Percentiles rank a stretch among this genome's conserved stretches.
Evolutionary conservation across 371 early-diverging fungal species (phyloP).

Genomic region (Rhizopus stolonifer): DNA sequence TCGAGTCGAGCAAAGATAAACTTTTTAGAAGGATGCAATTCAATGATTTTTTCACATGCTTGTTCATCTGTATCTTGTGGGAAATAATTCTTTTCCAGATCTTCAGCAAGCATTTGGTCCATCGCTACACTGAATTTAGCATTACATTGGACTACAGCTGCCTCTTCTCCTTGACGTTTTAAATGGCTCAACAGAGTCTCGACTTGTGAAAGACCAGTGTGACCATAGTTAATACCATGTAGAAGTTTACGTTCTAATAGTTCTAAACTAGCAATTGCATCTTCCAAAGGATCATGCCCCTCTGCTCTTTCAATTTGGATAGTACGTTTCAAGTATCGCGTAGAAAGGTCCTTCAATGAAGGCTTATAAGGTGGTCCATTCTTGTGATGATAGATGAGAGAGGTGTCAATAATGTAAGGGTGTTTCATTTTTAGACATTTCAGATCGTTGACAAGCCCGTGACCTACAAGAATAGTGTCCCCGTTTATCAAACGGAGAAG

Average conservation of each 20-base stretch:
- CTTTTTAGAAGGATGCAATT: slow-evolving; percentile 14
- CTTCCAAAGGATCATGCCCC: slow-evolving; percentile 74
- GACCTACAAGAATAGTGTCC: slow-evolving; percentile 70
- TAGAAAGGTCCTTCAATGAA: slow-evolving; percentile 54
- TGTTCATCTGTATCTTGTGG: slow-evolving; percentile 15
- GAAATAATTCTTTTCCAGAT: slow-evolving; percentile 13
- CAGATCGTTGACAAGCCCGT: slow-evolving; percentile 76
- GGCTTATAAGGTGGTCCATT: slow-evolving; percentile 57
- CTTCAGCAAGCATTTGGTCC: slow-evolving; percentile 9
- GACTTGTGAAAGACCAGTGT: slow-evolving; percentile 15
- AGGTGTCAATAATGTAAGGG: slow-evolving; percentile 70
- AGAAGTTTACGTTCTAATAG: slow-evolving; percentile 53
- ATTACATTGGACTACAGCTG: slow-evolving; percentile 19
- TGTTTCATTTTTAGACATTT: slow-evolving; percentile 59
- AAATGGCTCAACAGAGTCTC: slow-evolving; percentile 28
- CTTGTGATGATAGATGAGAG: slow-evolving; percentile 60
- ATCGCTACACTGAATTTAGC: slow-evolving; percentile 12
- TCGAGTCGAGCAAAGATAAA: slow-evolving; percentile 20
- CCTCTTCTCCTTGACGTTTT: slow-evolving; percentile 6
- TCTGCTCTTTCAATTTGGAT: slow-evolving; percentile 49
- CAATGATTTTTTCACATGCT: slow-evolving; percentile 19
- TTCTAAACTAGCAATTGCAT: slow-evolving; percentile 69
- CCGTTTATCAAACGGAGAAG: slow-evolving; percentile 39
- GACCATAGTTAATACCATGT: slow-evolving; percentile 34
- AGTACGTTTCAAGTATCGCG: slow-evolving; percentile 51